Evolutionary conservation across 768 basidiomycete species (phyloP), one percentile per base, ranked within the genome.

Genomic region (Termitomyces heimii): DNA sequence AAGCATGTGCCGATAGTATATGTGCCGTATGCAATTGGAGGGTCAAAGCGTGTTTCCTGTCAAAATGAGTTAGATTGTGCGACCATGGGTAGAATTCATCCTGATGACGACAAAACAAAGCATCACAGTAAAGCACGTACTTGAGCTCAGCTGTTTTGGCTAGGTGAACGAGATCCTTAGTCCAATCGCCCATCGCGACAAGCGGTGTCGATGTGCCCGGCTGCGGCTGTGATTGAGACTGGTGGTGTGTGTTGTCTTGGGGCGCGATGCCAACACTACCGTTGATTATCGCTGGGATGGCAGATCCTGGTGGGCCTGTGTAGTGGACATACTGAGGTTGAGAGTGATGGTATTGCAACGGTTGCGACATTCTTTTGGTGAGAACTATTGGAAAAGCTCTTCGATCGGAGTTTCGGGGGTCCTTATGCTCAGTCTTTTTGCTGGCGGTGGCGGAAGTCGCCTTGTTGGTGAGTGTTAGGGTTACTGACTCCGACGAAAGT

Each of bases 71-170:
- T 39, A 53, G 39, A 24, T 24, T 37, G 34, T 42, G 40, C 31
- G 46, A 53, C 34, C 45, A 6, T 53, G 18, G 9, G 18, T 31
- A 24, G 29, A n/a, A 57, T 47, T 18, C 46, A 42, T 47, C 14
- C 48, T 51, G 55, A 35, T 35, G 14, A 22, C 35, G 44, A 35
- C 29, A 16, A 32, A 43, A 42, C 29, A 16, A 39, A 43, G 5
- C 26, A 57, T 57, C 28, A 31, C 48, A 29, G 34, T 32, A 16
- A 22, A 34, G 43, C 24, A 81, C 88, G 63, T 69, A 93, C 91
- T 93, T 93, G 65, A 93, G 79, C 68, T 93, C 91, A 9, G 91
- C 91, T 1, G 88, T 90, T 74, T 89, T 92, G 6, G 91, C 91
- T 12, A 93, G 79, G 53, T 92, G 88, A 32, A 93, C 86, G 43